phyloP scores from a whole-genome alignment of 257 asterid genomes.

The Craterostigma plantagineum region DNA sequence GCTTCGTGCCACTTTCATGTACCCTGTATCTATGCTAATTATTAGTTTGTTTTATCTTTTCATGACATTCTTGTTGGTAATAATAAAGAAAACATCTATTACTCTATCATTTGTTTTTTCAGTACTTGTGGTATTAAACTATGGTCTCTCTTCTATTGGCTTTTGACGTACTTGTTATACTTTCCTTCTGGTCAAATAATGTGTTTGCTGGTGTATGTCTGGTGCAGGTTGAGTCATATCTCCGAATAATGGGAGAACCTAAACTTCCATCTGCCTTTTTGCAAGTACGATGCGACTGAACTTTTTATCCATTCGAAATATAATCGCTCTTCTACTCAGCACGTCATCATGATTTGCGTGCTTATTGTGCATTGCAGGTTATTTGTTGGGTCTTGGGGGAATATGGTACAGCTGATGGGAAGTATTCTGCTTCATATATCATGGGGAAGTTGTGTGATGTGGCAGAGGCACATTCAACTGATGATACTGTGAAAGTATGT shows the following conservation, averaged over 20 bases:
- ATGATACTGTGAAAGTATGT: conserved; percentile 78
- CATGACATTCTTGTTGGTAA: background rate
- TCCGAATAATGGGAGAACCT: conserved; percentile 77
- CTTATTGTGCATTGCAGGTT: conserved; percentile 31
- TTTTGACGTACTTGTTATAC: conserved; percentile 7
- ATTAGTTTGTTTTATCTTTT: background rate
- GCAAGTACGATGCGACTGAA: conserved; percentile 29
- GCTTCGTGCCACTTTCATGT: conserved; percentile 5
- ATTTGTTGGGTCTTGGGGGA: conserved; percentile 99
- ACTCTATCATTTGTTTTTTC: too few species aligned
- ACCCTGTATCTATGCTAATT: conserved; percentile 3
- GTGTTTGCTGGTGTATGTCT: conserved; percentile 7
- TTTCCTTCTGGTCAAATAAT: background rate
- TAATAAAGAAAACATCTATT: background rate
- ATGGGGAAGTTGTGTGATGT: conserved; percentile 83
- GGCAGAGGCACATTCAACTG: conserved; percentile 86
- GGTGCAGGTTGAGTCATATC: conserved; percentile 90
- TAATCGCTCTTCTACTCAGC: background rate
- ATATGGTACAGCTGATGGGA: conserved; percentile 89
- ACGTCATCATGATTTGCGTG: background rate
- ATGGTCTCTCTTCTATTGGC: too few species aligned
- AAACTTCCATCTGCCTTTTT: conserved; percentile 91
- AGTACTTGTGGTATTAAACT: too few species aligned
- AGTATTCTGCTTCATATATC: conserved; percentile 79
- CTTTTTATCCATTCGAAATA: background rate